phyloP scores from a whole-genome alignment of 495 filamentous ascomycete genomes.

The Endocarpon pusillum region DNA sequence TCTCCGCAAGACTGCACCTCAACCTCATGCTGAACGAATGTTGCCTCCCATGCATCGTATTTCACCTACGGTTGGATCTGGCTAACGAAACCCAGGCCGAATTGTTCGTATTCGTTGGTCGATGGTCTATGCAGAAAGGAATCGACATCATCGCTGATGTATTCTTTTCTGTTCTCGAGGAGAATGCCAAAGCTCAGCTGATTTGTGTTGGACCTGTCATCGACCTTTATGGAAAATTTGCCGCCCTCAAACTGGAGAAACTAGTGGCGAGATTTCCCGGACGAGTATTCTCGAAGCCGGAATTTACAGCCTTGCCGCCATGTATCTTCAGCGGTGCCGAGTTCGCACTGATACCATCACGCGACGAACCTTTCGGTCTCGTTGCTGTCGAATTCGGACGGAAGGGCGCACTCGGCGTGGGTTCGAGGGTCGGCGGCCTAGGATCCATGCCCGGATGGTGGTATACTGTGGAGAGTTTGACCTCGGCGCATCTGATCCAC shows the following conservation, averaged over 20 bases:
- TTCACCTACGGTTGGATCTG: too few species aligned
- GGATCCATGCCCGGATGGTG: slow-evolving; percentile 60
- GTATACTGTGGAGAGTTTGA: slow-evolving; percentile 46
- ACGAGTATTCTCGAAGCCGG: slow-evolving; percentile 50
- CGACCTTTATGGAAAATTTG: slow-evolving; percentile 52
- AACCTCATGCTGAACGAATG: too few species aligned
- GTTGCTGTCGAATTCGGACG: slow-evolving; percentile 60
- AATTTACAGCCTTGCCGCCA: slow-evolving; percentile 50
- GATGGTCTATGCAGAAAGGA: slow-evolving; percentile 57
- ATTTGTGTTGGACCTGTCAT: slow-evolving; percentile 50
- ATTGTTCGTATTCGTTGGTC: slow-evolving; percentile 53
- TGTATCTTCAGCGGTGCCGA: slow-evolving; percentile 59
- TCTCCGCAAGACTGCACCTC: too few species aligned
- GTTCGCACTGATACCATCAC: slow-evolving; percentile 53
- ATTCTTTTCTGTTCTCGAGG: slow-evolving; percentile 43
- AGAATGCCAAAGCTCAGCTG: slow-evolving; percentile 42
- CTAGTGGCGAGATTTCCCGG: slow-evolving; percentile 48
- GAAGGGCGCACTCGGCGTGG: slow-evolving; percentile 54
- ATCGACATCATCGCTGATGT: slow-evolving; percentile 55
- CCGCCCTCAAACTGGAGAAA: slow-evolving; percentile 45
- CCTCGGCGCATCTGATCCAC: slow-evolving; percentile 40
- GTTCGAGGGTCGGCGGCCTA: slow-evolving; percentile 39
- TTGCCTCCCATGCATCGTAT: too few species aligned
- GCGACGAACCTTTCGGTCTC: slow-evolving; percentile 55
- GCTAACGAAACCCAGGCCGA: too few species aligned